Evolutionary conservation across 192 early-diverging fungal species (phyloP).

Genomic region (Piromyces finnis): DNA sequence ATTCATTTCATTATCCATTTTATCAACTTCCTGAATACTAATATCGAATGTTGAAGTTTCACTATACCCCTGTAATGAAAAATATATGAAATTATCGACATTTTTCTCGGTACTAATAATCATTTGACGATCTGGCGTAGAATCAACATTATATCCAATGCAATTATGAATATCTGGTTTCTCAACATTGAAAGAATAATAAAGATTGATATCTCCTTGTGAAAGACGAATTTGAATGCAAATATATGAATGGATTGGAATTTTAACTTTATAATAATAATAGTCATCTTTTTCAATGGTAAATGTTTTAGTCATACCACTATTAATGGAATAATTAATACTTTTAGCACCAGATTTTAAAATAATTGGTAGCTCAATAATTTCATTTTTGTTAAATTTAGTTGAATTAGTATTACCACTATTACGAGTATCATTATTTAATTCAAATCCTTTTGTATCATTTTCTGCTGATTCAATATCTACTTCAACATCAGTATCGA

Average conservation of each 20-base stretch:
- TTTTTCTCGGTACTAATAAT: neutral
- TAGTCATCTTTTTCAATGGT: neutral
- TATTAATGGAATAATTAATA: neutral
- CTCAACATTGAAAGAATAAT: neutral
- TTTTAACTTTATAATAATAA: neutral
- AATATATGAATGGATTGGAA: neutral
- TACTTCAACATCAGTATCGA: slow-evolving; percentile 66
- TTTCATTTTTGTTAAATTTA: neutral
- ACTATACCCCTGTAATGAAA: slow-evolving; percentile 6
- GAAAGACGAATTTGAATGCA: neutral
- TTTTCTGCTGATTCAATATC: slow-evolving; percentile 39
- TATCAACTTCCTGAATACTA: neutral
- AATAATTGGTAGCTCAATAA: slow-evolving; percentile 1
- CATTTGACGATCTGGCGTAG: neutral
- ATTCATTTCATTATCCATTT: neutral
- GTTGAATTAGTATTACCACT: neutral
- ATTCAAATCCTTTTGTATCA: slow-evolving; percentile 4
- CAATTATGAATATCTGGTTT: neutral
- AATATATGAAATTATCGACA: neutral
- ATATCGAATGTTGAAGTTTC: neutral
- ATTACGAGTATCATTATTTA: slow-evolving; percentile 1
- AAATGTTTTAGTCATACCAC: neutral
- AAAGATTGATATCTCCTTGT: neutral
- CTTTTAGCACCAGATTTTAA: slow-evolving; percentile 1
- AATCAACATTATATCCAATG: neutral